Evolutionary conservation across 2,329 filamentous ascomycete genomes (phyloP), one percentile per base, ranked within the genome.

Genomic region (Dothideomycetes sp.): DNA sequence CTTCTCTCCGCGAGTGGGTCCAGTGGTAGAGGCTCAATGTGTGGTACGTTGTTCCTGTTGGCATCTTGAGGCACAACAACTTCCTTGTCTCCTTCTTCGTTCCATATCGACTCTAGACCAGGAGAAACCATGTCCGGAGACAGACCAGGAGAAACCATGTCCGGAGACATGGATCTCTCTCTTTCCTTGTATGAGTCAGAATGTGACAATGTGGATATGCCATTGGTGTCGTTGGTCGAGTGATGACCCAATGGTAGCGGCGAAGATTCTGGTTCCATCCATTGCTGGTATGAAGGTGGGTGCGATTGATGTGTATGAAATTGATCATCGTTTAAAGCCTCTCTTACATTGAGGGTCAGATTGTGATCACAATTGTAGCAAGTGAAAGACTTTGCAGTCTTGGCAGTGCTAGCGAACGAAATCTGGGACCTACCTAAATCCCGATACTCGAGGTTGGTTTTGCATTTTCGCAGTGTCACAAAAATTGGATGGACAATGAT

Each of bases 71-170:
- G 47, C 44, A 24, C 45, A 32, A 14, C 43, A 8, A 56, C 54
- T 40, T 57, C 54, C 31, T 56, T 57, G 31, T 54, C 51, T 10
- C 52, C 49, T 30, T 53, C 47, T 19, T 44, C 47, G 5, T 31
- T 44, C 36, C 46, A 47, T 15, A 53, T 52, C 2, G 50, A 48
- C 31, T 56, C 47, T 3, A 54, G 51, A 16, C 52, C 46, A 3
- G 54, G 49, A 9, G 49, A 48, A 9, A 43, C 44, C 9, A 50
- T 27, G 31, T 51, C 52, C 8, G 52, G 51, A n/a, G 49, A 50
- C 24, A 43, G n/a, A n/a, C n/a, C n/a, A 3, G 54, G 49, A 9
- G 49, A 48, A 9, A 43, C 44, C 9, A 50, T 27, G 31, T 51
- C 52, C 8, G 52, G 51, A n/a, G 49, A 50, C 24, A 43, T 29